Percentiles rank a stretch among this genome's conserved stretches.
These are phyloP conservation scores for Anisogramma anomala DNA, from an alignment of 2,329 filamentous ascomycete species.

Conservation along the genomic window DNA sequence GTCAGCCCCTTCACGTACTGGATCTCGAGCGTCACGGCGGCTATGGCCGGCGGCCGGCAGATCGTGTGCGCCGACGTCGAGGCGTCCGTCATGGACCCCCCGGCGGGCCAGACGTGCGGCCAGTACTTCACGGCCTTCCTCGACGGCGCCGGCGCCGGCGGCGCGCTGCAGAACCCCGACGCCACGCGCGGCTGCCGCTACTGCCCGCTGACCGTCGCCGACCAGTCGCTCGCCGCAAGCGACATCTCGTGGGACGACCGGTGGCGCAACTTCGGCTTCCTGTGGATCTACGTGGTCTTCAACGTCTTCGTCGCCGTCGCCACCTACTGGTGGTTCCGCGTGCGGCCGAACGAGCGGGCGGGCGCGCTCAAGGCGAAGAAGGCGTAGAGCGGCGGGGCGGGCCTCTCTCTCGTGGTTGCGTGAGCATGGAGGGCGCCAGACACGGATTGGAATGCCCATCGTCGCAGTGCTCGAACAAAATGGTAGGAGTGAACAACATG, in stretches of 20 bases:
- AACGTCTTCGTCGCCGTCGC: slow-evolving; percentile 46
- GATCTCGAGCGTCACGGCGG: slow-evolving; percentile 56
- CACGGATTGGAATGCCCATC: too few relatives aligned
- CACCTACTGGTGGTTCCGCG: neutral
- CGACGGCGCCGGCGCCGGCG: slow-evolving; percentile 27
- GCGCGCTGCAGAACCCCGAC: slow-evolving; percentile 50
- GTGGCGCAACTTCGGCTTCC: slow-evolving; percentile 60
- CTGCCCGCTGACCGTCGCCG: slow-evolving; percentile 51
- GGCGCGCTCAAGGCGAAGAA: neutral
- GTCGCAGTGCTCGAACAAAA: too few relatives aligned
- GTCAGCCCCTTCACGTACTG: slow-evolving; percentile 57
- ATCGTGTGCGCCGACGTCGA: slow-evolving; percentile 46
- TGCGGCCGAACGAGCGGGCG: neutral
- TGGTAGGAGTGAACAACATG: too few relatives aligned
- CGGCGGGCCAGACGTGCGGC: slow-evolving; percentile 48
- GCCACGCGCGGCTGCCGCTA: slow-evolving; percentile 51
- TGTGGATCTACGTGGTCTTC: slow-evolving; percentile 56
- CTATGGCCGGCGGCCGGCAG: slow-evolving; percentile 44
- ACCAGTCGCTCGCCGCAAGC: slow-evolving; percentile 42
- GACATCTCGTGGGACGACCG: slow-evolving; percentile 39
- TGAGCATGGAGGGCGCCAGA: too few relatives aligned
- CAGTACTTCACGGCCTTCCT: slow-evolving; percentile 52
- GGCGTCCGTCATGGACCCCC: slow-evolving; percentile 52
- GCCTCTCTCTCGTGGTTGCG: too few relatives aligned
- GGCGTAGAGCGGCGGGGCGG: too few relatives aligned